A percentile compares a stretch with the other conserved stretches of the same genome.
These are phyloP conservation scores for Hexamita inflata DNA, from an alignment of 208 protist species.

Conservation along the genomic window DNA sequence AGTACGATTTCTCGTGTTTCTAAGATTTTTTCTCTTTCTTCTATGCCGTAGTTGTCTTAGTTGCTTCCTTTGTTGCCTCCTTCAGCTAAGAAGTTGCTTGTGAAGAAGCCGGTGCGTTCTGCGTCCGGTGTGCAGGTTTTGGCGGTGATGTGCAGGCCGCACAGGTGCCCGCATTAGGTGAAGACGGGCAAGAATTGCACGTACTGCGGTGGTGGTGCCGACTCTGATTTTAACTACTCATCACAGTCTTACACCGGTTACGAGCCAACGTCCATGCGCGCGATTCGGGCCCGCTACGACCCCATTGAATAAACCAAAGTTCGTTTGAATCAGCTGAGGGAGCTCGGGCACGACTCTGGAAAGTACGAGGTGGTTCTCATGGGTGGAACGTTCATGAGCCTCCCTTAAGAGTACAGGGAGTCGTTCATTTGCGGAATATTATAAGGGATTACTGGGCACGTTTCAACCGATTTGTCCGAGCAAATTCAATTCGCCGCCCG, in stretches of 20 bases:
- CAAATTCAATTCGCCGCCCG: conserved; percentile 71
- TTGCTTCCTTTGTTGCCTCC: conserved; percentile 62
- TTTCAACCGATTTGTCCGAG: conserved; percentile 47
- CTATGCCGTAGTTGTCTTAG: conserved; percentile 55
- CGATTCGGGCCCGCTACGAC: conserved; percentile 72
- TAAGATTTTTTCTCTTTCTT: neutral
- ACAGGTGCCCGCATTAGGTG: conserved; percentile 73
- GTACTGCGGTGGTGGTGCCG: conserved; percentile 73
- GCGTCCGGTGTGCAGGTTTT: conserved; percentile 68
- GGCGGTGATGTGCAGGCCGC: conserved; percentile 80
- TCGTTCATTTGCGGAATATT: conserved; percentile 70
- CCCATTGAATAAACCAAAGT: conserved; percentile 61
- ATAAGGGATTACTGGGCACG: conserved; percentile 42
- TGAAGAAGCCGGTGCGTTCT: conserved; percentile 67
- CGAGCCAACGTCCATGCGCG: conserved; percentile 75
- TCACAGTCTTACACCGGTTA: conserved; percentile 66
- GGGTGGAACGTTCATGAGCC: conserved; percentile 95
- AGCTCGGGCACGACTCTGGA: conserved; percentile 58
- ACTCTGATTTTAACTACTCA: conserved; percentile 77
- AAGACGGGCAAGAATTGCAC: conserved; percentile 66
- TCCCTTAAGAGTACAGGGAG: conserved; percentile 74
- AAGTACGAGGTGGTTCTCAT: conserved; percentile 96
- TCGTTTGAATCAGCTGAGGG: conserved; percentile 65
- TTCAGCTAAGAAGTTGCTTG: conserved; percentile 56
- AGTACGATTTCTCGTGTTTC: too few relatives aligned